Evolutionary conservation across 2,329 filamentous ascomycete genomes (phyloP).

Genomic region (Microcyclosporella mali): DNA sequence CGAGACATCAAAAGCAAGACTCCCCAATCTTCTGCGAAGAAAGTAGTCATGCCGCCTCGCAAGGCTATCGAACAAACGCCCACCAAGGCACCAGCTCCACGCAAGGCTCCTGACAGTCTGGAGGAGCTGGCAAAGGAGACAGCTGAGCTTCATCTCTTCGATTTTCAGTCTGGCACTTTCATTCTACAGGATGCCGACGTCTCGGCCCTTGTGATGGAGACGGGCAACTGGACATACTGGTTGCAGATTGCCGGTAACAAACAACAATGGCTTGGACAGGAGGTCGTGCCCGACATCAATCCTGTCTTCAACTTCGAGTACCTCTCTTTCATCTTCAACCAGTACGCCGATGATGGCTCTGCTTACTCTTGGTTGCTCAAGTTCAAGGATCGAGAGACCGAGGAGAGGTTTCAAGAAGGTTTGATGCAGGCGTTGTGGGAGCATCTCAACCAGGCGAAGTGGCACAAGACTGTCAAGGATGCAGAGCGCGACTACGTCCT

Average conservation of each 20-base stretch:
- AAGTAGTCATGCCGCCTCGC: slow-evolving; percentile 22
- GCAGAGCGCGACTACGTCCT: slow-evolving; percentile 90
- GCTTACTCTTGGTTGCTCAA: slow-evolving; percentile 93
- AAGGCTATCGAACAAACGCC: slow-evolving; percentile 39
- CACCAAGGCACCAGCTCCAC: slow-evolving; percentile 56
- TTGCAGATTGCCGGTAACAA: slow-evolving; percentile 72
- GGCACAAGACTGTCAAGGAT: slow-evolving; percentile 78
- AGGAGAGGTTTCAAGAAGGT: slow-evolving; percentile 86
- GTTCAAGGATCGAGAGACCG: slow-evolving; percentile 74
- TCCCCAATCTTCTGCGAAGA: slow-evolving; percentile 27
- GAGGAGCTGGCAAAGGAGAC: slow-evolving; percentile 69
- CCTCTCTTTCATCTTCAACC: slow-evolving; percentile 98
- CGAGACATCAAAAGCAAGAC: slow-evolving; percentile 23
- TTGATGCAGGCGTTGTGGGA: slow-evolving; percentile 97
- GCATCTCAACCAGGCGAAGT: slow-evolving; percentile 87
- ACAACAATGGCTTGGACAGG: slow-evolving; percentile 79
- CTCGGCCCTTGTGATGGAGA: slow-evolving; percentile 72
- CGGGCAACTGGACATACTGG: slow-evolving; percentile 93
- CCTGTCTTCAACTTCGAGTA: slow-evolving; percentile 99
- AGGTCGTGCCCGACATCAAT: slow-evolving; percentile 84
- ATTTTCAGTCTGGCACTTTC: slow-evolving; percentile 82
- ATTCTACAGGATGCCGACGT: slow-evolving; percentile 70
- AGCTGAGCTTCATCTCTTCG: slow-evolving; percentile 88
- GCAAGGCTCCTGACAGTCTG: slow-evolving; percentile 57
- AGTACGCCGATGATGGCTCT: slow-evolving; percentile 79